These are phyloP conservation scores for Cytospora leucostoma DNA, from an alignment of 2,329 filamentous ascomycete species.

Conservation along the genomic window DNA sequence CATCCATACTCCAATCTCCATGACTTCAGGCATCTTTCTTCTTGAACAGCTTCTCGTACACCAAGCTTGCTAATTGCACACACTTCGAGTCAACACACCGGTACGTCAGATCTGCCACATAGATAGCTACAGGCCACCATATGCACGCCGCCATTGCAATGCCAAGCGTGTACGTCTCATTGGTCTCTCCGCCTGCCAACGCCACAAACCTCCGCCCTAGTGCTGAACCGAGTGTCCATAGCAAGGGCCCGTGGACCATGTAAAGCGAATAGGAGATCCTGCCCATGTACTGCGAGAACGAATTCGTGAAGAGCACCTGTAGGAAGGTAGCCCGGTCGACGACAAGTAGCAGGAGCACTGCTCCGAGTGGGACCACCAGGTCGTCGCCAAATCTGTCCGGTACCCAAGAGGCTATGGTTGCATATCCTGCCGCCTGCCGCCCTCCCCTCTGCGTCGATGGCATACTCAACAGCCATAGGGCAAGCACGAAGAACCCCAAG, in stretches of 20 bases:
- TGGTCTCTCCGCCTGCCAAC: conserved; percentile 13
- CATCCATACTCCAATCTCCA: too few species aligned
- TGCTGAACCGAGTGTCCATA: conserved; percentile 23
- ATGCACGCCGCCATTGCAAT: conserved; percentile 21
- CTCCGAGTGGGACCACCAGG: conserved; percentile 4
- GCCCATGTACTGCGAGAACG: conserved; percentile 25
- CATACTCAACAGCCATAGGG: conserved; percentile 22
- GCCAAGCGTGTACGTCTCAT: conserved; percentile 9
- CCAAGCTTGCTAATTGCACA: conserved; percentile 25
- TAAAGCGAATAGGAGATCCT: conserved; percentile 25
- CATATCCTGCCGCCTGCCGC: conserved; percentile 9
- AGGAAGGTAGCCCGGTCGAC: conserved; percentile 15
- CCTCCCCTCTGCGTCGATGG: not conserved
- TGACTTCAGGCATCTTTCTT: not conserved
- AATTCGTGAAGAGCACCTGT: conserved; percentile 25
- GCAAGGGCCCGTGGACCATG: conserved; percentile 24
- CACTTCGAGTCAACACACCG: conserved; percentile 21
- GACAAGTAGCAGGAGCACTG: conserved; percentile 10
- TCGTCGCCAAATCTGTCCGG: conserved; percentile 11
- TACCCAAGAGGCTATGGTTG: conserved; percentile 14
- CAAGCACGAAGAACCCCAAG: conserved; percentile 2
- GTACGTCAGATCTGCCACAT: conserved; percentile 16
- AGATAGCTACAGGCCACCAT: conserved; percentile 26
- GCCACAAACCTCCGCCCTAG: conserved; percentile 9
- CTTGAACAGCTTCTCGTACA: conserved; percentile 21